Evolutionary conservation across 108 stramenopile species (phyloP).

Genomic region (Nitzschia sp.): DNA sequence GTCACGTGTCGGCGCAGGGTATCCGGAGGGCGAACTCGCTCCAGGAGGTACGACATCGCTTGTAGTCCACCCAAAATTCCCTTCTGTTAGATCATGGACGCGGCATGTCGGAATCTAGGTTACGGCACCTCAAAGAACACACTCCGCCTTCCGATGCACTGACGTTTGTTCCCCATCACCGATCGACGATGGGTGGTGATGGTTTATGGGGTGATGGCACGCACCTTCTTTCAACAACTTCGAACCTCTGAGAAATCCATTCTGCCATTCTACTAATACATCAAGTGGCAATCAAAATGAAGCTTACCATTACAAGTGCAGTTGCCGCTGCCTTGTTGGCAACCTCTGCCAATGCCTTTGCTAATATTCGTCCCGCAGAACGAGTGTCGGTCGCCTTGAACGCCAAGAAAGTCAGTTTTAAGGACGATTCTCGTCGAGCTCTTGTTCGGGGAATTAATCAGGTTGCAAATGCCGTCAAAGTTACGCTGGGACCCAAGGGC

Average conservation of each 20-base stretch:
- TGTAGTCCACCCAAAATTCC: too few species aligned
- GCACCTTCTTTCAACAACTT: neutral
- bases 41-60: too few species aligned
- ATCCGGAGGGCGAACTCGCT: too few species aligned
- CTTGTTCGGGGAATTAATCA: constrained; percentile 93
- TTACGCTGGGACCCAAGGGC: constrained; percentile 97
- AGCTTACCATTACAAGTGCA: constrained; percentile 40
- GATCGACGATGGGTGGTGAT: neutral
- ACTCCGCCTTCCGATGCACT: too few species aligned
- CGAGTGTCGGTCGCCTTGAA: constrained; percentile 26
- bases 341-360: constrained; percentile 32
- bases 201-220: neutral
- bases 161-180: neutral
- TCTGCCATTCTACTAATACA: neutral
- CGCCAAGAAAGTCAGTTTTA: constrained; percentile 87
- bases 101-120: too few species aligned
- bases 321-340: constrained; percentile 28
- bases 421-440: constrained; percentile 86
- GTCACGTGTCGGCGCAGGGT: too few species aligned
- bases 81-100: too few species aligned
- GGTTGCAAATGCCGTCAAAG: constrained; percentile 96
- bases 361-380: neutral
- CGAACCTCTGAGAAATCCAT: constrained; percentile 8
- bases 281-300: constrained; percentile 35
- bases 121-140: too few species aligned